phyloP scores from a whole-genome alignment of 2,329 filamentous ascomycete genomes.

The Ophiobolus disseminans region DNA sequence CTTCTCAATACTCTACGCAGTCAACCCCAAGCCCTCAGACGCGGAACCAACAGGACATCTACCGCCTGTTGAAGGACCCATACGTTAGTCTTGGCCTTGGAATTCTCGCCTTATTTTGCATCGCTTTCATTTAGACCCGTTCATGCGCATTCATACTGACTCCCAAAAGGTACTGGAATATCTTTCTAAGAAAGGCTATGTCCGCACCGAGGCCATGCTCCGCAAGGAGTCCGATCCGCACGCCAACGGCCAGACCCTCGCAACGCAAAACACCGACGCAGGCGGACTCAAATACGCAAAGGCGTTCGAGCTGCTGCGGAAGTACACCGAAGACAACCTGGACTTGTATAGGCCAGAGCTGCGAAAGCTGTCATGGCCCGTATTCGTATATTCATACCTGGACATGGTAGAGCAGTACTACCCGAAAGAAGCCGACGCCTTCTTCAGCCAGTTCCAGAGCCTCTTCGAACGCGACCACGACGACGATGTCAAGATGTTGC shows the following conservation, averaged over 20 bases:
- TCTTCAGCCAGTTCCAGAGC: conserved; percentile 72
- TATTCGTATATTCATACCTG: conserved; percentile 92
- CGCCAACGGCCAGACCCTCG: conserved; percentile 80
- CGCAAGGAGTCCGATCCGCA: conserved; percentile 87
- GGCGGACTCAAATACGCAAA: conserved; percentile 79
- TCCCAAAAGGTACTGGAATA: conserved; percentile 81
- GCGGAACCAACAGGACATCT: too few relatives aligned
- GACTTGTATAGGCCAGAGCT: conserved; percentile 94
- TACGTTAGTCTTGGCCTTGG: too few relatives aligned
- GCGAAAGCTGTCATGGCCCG: conserved; percentile 85
- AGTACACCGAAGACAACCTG: conserved; percentile 89
- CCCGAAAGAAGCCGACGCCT: conserved; percentile 73
- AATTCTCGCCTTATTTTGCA: too few relatives aligned
- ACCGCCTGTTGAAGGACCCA: too few relatives aligned
- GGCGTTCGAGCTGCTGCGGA: conserved; percentile 74
- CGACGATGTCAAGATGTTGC: conserved; percentile 80
- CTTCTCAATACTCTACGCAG: too few relatives aligned
- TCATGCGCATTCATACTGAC: conserved; percentile 9
- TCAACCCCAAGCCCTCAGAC: too few relatives aligned
- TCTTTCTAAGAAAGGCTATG: conserved; percentile 93
- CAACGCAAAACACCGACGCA: conserved; percentile 67
- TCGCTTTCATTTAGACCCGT: too few relatives aligned
- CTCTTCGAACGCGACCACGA: conserved; percentile 78
- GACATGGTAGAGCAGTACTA: conserved; percentile 77
- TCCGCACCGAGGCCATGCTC: conserved; percentile 88